These are phyloP conservation scores for Anisodus tanguticus DNA, from an alignment of 257 asterid genomes.

Conservation along the genomic window DNA sequence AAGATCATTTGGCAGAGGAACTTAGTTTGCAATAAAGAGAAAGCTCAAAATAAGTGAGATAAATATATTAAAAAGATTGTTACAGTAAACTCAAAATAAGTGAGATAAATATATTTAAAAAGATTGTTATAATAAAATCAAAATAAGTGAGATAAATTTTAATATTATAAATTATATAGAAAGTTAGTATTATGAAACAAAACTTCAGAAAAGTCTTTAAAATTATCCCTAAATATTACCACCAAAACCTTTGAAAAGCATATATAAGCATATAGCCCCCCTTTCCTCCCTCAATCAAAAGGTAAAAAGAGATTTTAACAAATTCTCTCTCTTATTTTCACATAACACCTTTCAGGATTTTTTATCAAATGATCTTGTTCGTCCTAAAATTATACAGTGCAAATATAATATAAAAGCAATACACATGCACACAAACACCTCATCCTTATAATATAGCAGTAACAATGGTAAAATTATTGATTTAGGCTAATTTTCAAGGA, in stretches of 20 bases:
- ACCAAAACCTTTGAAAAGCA: neutral
- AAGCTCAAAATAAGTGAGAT: neutral
- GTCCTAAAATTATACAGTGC: neutral
- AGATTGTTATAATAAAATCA: neutral
- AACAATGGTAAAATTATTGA: neutral
- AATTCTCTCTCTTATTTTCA: neutral
- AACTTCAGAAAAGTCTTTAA: neutral
- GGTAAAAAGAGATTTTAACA: neutral
- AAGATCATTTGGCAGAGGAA: constrained; percentile 17
- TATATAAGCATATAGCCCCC: neutral
- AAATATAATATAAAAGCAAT: neutral
- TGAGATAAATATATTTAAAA: neutral
- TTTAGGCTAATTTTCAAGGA: neutral
- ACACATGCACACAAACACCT: neutral
- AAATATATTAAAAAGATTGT: neutral
- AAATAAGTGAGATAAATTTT: neutral
- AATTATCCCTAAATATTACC: neutral
- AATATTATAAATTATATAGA: neutral
- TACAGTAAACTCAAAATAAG: neutral
- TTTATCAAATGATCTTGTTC: neutral
- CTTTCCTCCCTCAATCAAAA: neutral
- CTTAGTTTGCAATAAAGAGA: neutral
- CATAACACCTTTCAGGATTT: neutral
- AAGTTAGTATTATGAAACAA: neutral
- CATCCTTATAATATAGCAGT: neutral